Evolutionary conservation across 257 asterid genomes (phyloP).

Genomic region (Anisodus tanguticus): DNA sequence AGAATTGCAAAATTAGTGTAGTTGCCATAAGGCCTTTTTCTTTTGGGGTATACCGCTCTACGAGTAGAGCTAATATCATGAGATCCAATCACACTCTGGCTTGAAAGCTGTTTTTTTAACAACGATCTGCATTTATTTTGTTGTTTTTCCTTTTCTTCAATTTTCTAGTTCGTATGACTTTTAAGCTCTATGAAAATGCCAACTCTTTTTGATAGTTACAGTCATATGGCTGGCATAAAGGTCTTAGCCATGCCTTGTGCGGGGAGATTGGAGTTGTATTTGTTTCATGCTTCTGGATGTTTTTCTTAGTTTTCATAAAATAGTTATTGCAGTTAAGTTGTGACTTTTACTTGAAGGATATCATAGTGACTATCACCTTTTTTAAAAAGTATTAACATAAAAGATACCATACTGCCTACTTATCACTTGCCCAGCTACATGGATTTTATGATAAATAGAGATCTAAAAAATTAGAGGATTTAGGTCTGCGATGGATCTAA

Average conservation of each 20-base stretch:
- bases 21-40: not conserved
- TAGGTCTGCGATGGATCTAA: not conserved
- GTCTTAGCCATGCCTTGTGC: not conserved
- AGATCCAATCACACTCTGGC: not conserved
- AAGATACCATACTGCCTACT: not conserved
- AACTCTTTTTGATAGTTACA: not conserved
- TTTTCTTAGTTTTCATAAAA: not conserved
- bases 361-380: not conserved
- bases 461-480: not conserved
- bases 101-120: not conserved
- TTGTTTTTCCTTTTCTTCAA: constrained; percentile 2
- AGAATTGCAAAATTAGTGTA: not conserved
- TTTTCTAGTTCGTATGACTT: not conserved
- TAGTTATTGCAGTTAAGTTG: constrained; percentile 4
- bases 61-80: not conserved
- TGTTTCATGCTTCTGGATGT: not conserved
- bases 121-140: not conserved
- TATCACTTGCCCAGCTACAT: not conserved
- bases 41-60: not conserved
- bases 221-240: not conserved
- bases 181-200: not conserved
- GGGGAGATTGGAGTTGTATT: constrained; percentile 1
- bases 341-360: not conserved
- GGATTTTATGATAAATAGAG: not conserved
- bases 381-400: not conserved